Conservation (phyloP, 768 basidiomycete species). For the Udeniomyces megalosporus region DNA sequence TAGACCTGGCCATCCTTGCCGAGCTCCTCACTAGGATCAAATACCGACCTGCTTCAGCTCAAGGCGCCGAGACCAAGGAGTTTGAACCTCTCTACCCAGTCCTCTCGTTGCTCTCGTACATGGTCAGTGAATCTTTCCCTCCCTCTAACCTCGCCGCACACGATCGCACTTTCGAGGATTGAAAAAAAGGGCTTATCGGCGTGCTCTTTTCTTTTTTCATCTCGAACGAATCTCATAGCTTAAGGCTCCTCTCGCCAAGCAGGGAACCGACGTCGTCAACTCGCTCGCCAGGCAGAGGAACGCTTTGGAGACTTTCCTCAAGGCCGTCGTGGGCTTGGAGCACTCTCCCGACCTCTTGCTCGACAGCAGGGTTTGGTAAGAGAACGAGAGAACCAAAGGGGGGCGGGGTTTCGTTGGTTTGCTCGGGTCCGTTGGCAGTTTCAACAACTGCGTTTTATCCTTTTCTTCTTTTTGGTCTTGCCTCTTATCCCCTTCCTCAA, state of each 20-base stretch:
- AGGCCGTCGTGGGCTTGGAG: constrained; percentile 35
- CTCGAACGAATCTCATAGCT: background rate
- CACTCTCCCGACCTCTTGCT: constrained; percentile 59
- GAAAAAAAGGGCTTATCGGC: too few species aligned
- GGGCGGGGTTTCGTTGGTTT: too few species aligned
- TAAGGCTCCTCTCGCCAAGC: constrained; percentile 26
- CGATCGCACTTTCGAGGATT: too few species aligned
- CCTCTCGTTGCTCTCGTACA: constrained; percentile 81
- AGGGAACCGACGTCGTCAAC: constrained; percentile 84
- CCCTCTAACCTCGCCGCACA: background rate
- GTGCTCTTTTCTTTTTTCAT: background rate
- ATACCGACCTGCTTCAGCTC: constrained; percentile 57
- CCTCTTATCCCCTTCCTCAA: too few species aligned
- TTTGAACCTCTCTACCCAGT: constrained; percentile 79
- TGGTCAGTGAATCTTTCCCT: constrained; percentile 44
- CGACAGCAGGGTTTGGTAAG: constrained; percentile 52
- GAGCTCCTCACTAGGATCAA: constrained; percentile 83
- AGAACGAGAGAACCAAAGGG: too few species aligned
- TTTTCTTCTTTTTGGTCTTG: too few species aligned
- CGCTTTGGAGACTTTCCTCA: constrained; percentile 81
- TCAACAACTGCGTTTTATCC: too few species aligned
- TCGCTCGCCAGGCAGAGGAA: constrained; percentile 86
- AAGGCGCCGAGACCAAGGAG: too few species aligned
- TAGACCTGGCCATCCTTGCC: constrained; percentile 81
- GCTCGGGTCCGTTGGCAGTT: too few species aligned